A percentile compares a stretch with the other conserved stretches of the same genome.
Conservation (phyloP, 441 rosid species). For the Gossypium schwendimanii region DNA sequence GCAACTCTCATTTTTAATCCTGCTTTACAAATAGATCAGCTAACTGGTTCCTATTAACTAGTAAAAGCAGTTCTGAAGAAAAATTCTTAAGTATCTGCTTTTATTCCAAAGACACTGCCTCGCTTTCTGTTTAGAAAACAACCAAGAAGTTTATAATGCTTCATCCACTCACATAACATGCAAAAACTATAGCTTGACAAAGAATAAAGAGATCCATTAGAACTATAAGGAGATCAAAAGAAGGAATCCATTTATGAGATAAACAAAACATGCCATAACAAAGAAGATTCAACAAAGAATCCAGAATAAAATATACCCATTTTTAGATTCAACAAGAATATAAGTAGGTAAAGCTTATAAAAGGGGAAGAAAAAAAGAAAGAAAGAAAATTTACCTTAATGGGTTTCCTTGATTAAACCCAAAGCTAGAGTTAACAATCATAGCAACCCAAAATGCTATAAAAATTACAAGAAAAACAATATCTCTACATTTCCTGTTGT, state of each 20-base stretch:
- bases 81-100: neutral
- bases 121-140: neutral
- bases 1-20: neutral
- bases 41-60: neutral
- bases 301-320: slow-evolving; percentile 23
- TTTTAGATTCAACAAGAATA: slow-evolving; percentile 19
- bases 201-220: neutral
- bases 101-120: neutral
- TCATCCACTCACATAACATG: neutral
- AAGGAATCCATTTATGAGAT: slow-evolving; percentile 13
- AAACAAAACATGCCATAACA: slow-evolving; percentile 6
- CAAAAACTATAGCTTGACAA: neutral
- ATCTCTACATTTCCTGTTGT: slow-evolving; percentile 89
- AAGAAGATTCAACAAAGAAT: neutral
- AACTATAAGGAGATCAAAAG: slow-evolving; percentile 10
- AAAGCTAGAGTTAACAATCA: slow-evolving; percentile 97
- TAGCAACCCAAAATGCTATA: slow-evolving; percentile 86
- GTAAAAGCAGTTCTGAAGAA: neutral
- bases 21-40: neutral
- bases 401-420: slow-evolving; percentile 96
- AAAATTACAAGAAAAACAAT: slow-evolving; percentile 70
- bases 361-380: neutral
- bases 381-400: slow-evolving; percentile 37
- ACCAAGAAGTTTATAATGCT: neutral
- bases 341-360: neutral